These are phyloP conservation scores for Fraxinus xanthoxyloides DNA, from an alignment of 305 asterid genomes.

Conservation along the genomic window DNA sequence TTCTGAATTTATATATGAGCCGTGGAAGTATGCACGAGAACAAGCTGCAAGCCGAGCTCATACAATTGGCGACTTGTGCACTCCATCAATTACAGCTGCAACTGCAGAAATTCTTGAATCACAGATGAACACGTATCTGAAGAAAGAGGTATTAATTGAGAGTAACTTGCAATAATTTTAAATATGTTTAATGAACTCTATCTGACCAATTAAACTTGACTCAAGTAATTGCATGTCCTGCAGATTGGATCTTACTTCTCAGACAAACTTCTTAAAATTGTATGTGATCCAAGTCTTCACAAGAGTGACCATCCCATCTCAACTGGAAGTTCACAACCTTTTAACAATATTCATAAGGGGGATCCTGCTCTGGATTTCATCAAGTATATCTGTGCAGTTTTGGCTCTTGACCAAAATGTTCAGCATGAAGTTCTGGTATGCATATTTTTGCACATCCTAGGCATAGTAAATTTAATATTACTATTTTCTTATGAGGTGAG, in stretches of 20 bases:
- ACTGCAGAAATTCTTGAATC: constrained; percentile 85
- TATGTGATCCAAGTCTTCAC: constrained; percentile 74
- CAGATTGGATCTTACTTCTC: constrained; percentile 87
- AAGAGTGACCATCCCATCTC: constrained; percentile 34
- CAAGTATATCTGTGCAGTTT: constrained; percentile 86
- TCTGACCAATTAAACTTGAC: constrained; percentile 15
- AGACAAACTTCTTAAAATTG: constrained; percentile 81
- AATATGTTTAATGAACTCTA: background rate
- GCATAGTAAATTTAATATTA: constrained; percentile 5
- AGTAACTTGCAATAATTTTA: constrained; percentile 14
- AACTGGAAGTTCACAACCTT: constrained; percentile 43
- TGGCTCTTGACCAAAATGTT: constrained; percentile 88
- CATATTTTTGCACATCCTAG: constrained; percentile 16
- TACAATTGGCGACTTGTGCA: constrained; percentile 59
- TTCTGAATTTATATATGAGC: constrained; percentile 81
- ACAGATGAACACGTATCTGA: constrained; percentile 66
- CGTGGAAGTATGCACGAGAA: constrained; percentile 93
- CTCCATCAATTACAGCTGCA: constrained; percentile 91
- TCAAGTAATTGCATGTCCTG: constrained; percentile 21
- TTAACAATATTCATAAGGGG: constrained; percentile 44
- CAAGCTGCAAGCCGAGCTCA: constrained; percentile 63
- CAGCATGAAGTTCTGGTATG: constrained; percentile 96
- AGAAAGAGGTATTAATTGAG: constrained; percentile 57
- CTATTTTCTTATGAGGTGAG: constrained; percentile 14
- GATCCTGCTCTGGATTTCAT: constrained; percentile 87